phyloP scores from a whole-genome alignment of 73 alveolate species.

The Paramecium biaurelia region DNA sequence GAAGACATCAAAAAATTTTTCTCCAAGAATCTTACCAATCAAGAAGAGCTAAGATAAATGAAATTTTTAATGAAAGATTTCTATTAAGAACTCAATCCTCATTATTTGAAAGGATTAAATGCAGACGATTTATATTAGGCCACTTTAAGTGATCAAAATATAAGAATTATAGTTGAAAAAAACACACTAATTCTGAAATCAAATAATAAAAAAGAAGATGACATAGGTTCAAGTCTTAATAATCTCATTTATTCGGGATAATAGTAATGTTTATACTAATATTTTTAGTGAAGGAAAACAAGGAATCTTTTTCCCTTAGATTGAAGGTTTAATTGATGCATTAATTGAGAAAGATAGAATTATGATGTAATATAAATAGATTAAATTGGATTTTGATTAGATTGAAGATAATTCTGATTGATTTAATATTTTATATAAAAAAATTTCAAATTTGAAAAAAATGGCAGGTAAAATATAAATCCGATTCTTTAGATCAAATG shows the following conservation, averaged over 20 bases:
- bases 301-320: slow-evolving; percentile 38
- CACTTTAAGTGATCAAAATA: slow-evolving; percentile 1
- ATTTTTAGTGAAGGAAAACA: slow-evolving; percentile 32
- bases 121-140: slow-evolving; percentile 25
- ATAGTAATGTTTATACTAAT: background rate
- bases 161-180: slow-evolving; percentile 27
- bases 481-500: background rate
- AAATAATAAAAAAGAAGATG: slow-evolving; percentile 17
- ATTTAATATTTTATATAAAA: background rate
- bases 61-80: slow-evolving; percentile 26
- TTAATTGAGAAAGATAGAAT: background rate
- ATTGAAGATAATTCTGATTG: slow-evolving; percentile 36
- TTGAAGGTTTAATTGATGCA: slow-evolving; percentile 29
- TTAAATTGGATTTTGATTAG: background rate
- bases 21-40: background rate
- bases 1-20: slow-evolving; percentile 21
- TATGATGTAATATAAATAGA: background rate
- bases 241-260: slow-evolving; percentile 36
- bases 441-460: slow-evolving; percentile 27
- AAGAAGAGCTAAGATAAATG: slow-evolving; percentile 27
- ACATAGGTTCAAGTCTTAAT: slow-evolving; percentile 39
- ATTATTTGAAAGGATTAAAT: background rate
- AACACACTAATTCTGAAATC: background rate
- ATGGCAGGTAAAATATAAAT: slow-evolving; percentile 39
- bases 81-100: slow-evolving; percentile 25